A percentile compares a stretch with the other conserved stretches of the same genome.
These are phyloP conservation scores for Cyanodermella asteris DNA, from an alignment of 2,329 filamentous ascomycete genomes.

Conservation along the genomic window DNA sequence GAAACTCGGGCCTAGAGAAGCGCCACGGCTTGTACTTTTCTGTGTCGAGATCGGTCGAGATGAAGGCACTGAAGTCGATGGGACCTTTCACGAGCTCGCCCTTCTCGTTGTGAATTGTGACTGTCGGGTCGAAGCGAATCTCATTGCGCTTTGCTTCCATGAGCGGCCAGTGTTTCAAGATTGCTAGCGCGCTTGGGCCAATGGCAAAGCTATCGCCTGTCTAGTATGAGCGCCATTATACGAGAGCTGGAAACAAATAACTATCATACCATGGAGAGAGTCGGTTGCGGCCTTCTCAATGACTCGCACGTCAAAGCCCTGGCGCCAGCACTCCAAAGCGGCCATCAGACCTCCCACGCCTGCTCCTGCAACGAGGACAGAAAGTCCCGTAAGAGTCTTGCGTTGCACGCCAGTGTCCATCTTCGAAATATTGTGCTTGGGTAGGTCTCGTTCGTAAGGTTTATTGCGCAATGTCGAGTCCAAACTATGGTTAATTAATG, in stretches of 20 bases:
- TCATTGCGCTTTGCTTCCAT: conserved; percentile 5
- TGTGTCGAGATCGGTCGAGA: conserved; percentile 4
- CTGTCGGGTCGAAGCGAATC: conserved; percentile 4
- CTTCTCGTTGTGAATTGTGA: conserved; percentile 4
- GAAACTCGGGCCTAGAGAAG: conserved; percentile 6
- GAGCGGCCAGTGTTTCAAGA: conserved; percentile 6
- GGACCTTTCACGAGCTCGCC: conserved; percentile 5
- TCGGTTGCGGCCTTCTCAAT: conserved; percentile 6
- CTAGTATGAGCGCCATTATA: too few relatives aligned
- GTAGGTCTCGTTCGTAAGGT: too few relatives aligned
- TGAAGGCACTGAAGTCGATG: conserved; percentile 3
- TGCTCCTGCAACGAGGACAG: conserved; percentile 11
- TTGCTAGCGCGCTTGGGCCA: conserved; percentile 5
- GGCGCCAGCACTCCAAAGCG: conserved; percentile 12
- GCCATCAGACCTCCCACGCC: conserved; percentile 12
- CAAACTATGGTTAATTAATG: too few relatives aligned
- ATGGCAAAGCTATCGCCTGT: conserved; percentile 2
- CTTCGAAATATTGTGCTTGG: too few relatives aligned
- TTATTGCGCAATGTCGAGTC: too few relatives aligned
- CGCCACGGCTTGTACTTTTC: conserved; percentile 5
- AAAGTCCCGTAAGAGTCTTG: conserved; percentile 9
- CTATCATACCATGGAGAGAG: neutral
- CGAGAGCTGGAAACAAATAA: too few relatives aligned
- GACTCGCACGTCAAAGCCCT: conserved; percentile 12
- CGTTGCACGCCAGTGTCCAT: too few relatives aligned